Percentiles rank a stretch among this genome's conserved stretches.
phyloP scores from a whole-genome alignment of 2,329 filamentous ascomycete species.

The Alternaria ventricosa region DNA sequence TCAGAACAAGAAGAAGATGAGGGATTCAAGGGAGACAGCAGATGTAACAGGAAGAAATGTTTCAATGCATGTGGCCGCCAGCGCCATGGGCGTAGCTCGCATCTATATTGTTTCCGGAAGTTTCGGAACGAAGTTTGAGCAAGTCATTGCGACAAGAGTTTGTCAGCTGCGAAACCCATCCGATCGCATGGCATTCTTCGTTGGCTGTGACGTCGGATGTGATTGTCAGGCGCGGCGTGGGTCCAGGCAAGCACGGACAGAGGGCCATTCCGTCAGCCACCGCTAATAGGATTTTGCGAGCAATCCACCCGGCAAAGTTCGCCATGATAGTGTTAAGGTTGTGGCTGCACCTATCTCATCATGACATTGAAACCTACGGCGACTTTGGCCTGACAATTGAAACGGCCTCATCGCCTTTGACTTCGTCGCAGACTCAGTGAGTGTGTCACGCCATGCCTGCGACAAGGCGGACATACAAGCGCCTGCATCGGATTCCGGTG shows the following conservation, averaged over 20 bases:
- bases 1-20: constrained; percentile 5
- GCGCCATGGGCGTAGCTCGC: constrained; percentile 8
- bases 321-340: background rate
- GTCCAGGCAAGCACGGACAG: constrained; percentile 8
- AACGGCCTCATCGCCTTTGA: background rate
- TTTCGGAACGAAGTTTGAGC: constrained; percentile 27
- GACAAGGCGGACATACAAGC: constrained; percentile 10
- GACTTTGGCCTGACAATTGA: background rate
- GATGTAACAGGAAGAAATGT: constrained; percentile 7
- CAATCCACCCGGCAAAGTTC: constrained; percentile 6
- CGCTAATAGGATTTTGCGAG: constrained; percentile 6
- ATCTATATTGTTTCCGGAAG: constrained; percentile 31
- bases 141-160: constrained; percentile 30
- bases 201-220: constrained; percentile 18
- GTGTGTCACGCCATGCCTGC: constrained; percentile 12
- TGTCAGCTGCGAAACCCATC: constrained; percentile 35
- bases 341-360: background rate
- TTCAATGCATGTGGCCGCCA: constrained; percentile 5
- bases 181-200: constrained; percentile 30
- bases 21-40: constrained; percentile 11
- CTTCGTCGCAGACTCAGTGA: constrained; percentile 3
- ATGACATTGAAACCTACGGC: background rate
- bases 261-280: constrained; percentile 12
- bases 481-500: constrained; percentile 16
- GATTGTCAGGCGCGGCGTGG: constrained; percentile 14